These are phyloP conservation scores for Pyrenochaeta sp. DNA, from an alignment of 2,329 filamentous ascomycete genomes.

Conservation along the genomic window DNA sequence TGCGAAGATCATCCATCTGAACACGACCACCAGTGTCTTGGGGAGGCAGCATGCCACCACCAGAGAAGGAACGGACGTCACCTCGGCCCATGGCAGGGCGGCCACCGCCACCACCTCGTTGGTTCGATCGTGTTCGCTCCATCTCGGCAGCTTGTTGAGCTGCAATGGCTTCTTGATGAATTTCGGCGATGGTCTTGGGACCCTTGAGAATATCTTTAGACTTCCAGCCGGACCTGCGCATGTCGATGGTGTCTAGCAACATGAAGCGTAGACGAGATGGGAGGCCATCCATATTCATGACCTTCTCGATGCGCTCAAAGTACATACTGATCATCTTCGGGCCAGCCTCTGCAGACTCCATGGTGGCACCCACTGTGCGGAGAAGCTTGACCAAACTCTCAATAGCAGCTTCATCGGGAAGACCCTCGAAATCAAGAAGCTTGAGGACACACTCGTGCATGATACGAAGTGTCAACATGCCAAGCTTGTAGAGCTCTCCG, in stretches of 20 bases:
- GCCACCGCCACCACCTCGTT: conserved; percentile 74
- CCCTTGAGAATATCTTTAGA: conserved; percentile 93
- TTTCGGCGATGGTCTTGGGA: conserved; percentile 93
- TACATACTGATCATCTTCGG: conserved; percentile 89
- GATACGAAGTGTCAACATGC: conserved; percentile 98
- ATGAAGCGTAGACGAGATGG: conserved; percentile 93
- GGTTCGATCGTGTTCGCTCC: conserved; percentile 64
- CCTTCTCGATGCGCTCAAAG: conserved; percentile 85
- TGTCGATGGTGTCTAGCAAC: conserved; percentile 91
- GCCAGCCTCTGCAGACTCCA: conserved; percentile 82
- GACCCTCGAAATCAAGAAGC: conserved; percentile 90
- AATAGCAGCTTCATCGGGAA: conserved; percentile 94
- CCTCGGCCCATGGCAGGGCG: conserved; percentile 80
- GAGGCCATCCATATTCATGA: conserved; percentile 77
- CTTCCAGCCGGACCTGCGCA: conserved; percentile 78
- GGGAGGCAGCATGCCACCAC: conserved; percentile 72
- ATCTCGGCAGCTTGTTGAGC: conserved; percentile 82
- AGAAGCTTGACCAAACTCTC: conserved; percentile 95
- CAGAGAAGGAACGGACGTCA: conserved; percentile 84
- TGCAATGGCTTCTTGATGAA: conserved; percentile 81
- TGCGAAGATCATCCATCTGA: conserved; percentile 88
- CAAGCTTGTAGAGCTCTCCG: conserved; percentile 97
- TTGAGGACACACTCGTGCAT: conserved; percentile 99
- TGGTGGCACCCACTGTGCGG: conserved; percentile 86
- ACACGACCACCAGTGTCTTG: conserved; percentile 79